These are phyloP conservation scores for Trypanosoma mega DNA, from an alignment of 208 protist species.

Conservation along the genomic window DNA sequence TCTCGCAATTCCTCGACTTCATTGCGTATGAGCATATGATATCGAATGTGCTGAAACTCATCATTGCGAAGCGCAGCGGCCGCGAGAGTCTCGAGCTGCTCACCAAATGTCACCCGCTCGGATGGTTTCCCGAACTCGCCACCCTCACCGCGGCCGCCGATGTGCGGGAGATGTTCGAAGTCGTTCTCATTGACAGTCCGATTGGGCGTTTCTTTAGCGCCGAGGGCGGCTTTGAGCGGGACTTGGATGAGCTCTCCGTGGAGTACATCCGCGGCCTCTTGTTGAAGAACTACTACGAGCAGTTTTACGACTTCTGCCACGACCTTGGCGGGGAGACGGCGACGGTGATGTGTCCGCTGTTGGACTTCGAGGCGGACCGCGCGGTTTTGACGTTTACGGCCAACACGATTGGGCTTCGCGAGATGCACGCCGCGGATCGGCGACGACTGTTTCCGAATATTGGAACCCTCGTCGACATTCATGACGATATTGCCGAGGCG, in stretches of 20 bases:
- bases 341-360: constrained; percentile 88
- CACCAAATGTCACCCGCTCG: constrained; percentile 98
- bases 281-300: constrained; percentile 98
- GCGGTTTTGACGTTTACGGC: constrained; percentile 97
- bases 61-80: constrained; percentile 85
- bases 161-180: constrained; percentile 96
- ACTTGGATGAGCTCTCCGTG: constrained; percentile 93
- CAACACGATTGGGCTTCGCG: constrained; percentile 95
- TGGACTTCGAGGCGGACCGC: constrained; percentile 97
- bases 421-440: constrained; percentile 77
- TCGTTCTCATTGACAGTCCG: constrained; percentile 97
- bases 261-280: constrained; percentile 98
- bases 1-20: constrained; percentile 98
- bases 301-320: constrained; percentile 97
- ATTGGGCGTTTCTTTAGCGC: constrained; percentile 89
- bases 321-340: constrained; percentile 85
- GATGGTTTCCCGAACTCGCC: constrained; percentile 95
- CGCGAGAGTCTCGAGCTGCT: constrained; percentile 87
- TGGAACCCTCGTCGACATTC: constrained; percentile 86
- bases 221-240: constrained; percentile 76
- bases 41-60: constrained; percentile 91
- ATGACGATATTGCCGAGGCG: constrained; percentile 81
- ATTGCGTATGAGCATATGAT: constrained; percentile 99
- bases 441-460: constrained; percentile 88
- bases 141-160: constrained; percentile 90